These are phyloP conservation scores for Dioscorea dumetorum DNA, from an alignment of 106 monocot species.

Conservation along the genomic window DNA sequence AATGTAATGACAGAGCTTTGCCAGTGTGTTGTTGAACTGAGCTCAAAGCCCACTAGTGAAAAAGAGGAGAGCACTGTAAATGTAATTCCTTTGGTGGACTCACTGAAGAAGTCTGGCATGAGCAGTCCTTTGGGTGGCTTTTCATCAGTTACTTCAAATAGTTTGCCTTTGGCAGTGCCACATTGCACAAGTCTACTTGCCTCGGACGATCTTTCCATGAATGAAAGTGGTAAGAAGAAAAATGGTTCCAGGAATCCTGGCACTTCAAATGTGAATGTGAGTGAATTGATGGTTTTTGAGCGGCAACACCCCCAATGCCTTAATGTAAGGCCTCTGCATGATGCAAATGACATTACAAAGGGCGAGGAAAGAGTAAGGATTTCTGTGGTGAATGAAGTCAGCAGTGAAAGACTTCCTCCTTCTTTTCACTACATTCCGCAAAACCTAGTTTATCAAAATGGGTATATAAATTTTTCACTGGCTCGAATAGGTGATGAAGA, in stretches of 20 bases:
- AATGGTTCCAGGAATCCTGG: not conserved
- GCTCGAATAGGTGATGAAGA: slow-evolving; percentile 89
- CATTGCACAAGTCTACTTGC: not conserved
- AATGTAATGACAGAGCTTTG: slow-evolving; percentile 45
- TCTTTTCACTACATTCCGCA: slow-evolving; percentile 59
- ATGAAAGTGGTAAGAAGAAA: not conserved
- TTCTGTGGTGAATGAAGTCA: slow-evolving; percentile 36
- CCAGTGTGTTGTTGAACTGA: slow-evolving; percentile 27
- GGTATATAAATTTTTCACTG: slow-evolving; percentile 68
- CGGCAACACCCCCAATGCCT: slow-evolving; percentile 20
- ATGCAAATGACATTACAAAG: slow-evolving; percentile 57
- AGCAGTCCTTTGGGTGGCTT: not conserved
- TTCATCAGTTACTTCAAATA: not conserved
- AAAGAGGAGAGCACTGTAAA: slow-evolving; percentile 16
- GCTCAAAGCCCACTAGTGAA: slow-evolving; percentile 11
- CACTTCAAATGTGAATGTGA: slow-evolving; percentile 2
- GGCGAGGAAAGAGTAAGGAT: slow-evolving; percentile 67
- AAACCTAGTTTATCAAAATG: slow-evolving; percentile 70
- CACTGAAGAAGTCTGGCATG: slow-evolving; percentile 16
- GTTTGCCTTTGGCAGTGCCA: not conserved
- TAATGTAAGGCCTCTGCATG: slow-evolving; percentile 38
- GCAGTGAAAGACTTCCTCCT: slow-evolving; percentile 27
- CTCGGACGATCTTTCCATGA: too few relatives aligned
- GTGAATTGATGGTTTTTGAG: slow-evolving; percentile 14
- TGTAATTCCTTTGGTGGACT: slow-evolving; percentile 24